Evolutionary conservation across 192 early-diverging fungal species (phyloP).

Genomic region (Jimgerdemannia lactiflua): DNA sequence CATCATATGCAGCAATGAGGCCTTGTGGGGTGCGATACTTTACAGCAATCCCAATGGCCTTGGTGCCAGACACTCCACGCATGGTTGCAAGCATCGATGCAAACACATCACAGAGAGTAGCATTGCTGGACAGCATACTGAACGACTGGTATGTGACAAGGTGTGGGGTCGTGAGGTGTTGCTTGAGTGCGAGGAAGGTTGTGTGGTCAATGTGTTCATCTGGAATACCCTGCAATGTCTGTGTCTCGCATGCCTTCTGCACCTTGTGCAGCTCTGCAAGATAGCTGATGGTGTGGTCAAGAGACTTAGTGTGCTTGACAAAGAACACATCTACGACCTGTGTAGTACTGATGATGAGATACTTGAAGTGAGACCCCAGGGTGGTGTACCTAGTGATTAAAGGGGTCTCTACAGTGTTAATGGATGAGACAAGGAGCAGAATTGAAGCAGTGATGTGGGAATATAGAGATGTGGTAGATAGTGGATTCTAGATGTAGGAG

Average conservation of each 20-base stretch:
- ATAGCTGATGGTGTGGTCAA: constrained; percentile 83
- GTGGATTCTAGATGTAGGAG: no score
- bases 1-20: constrained; percentile 44
- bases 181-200: constrained; percentile 53
- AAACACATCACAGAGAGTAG: constrained; percentile 75
- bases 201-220: constrained; percentile 39
- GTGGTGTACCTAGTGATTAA: no score
- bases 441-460: no score
- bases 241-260: neutral
- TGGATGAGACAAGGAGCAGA: no score
- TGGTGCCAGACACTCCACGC: constrained; percentile 82
- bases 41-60: constrained; percentile 67
- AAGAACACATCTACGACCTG: constrained; percentile 83
- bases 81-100: constrained; percentile 81
- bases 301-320: constrained; percentile 66
- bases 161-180: constrained; percentile 33
- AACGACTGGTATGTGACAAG: constrained; percentile 64
- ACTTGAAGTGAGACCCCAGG: no score
- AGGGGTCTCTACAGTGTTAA: no score
- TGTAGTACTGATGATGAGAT: no score
- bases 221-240: constrained; percentile 54
- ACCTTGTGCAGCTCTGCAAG: constrained; percentile 43
- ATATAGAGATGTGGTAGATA: no score
- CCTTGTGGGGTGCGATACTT: constrained; percentile 66
- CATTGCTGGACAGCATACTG: constrained; percentile 50